These are phyloP conservation scores for Rhododendron henanense DNA, from an alignment of 148 eudicot genomes.

Conservation along the genomic window DNA sequence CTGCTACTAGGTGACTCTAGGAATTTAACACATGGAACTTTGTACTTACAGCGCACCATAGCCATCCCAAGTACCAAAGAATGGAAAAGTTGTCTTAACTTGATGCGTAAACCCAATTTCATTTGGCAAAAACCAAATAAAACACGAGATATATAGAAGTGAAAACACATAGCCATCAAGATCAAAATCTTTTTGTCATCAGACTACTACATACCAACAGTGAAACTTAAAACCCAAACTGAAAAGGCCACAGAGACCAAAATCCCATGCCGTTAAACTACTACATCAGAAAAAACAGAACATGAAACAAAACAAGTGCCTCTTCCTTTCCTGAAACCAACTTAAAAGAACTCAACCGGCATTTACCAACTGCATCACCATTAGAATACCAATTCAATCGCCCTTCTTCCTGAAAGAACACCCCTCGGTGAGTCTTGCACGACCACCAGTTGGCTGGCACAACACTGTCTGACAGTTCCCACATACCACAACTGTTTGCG, in stretches of 20 bases:
- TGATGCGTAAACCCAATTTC: background rate
- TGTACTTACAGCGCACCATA: background rate
- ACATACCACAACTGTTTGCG: conserved; percentile 27
- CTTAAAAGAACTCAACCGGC: background rate
- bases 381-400: conserved; percentile 3
- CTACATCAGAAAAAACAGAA: background rate
- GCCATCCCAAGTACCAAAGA: background rate
- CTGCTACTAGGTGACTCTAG: background rate
- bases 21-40: background rate
- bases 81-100: background rate
- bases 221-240: background rate
- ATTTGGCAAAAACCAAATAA: background rate
- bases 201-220: background rate
- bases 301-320: background rate
- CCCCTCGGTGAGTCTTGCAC: conserved; percentile 24
- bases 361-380: background rate
- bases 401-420: conserved; percentile 28
- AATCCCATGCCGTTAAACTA: background rate
- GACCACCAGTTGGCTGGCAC: conserved; percentile 26
- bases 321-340: background rate
- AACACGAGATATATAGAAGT: background rate
- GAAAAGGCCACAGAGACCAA: background rate
- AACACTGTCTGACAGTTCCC: conserved; percentile 26
- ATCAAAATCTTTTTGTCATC: background rate
- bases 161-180: background rate